phyloP scores from a whole-genome alignment of 176 grass and related monocot species.

The Raddia distichophylla region DNA sequence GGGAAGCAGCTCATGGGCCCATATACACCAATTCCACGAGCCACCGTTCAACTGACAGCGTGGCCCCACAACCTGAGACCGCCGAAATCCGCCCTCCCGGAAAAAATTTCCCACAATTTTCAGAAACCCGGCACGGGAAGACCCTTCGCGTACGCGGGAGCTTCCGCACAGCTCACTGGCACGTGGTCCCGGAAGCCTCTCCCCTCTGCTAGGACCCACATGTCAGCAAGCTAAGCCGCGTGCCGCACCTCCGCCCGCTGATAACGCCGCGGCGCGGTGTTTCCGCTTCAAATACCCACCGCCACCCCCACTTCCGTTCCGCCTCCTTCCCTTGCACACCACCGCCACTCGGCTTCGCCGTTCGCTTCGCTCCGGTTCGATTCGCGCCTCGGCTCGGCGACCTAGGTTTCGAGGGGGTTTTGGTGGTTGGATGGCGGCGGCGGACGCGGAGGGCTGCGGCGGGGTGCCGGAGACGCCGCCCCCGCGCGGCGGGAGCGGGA shows the following conservation, averaged over 20 bases:
- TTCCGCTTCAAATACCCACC: slow-evolving; percentile 35
- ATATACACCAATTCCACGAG: too few relatives aligned
- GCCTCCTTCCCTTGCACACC: background rate
- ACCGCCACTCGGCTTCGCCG: background rate
- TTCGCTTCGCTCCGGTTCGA: background rate
- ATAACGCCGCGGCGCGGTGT: too few relatives aligned
- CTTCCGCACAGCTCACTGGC: background rate
- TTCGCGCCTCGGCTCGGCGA: background rate
- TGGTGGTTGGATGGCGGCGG: background rate
- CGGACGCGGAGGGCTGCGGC: background rate
- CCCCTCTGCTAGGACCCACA: fast-evolving
- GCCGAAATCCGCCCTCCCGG: too few relatives aligned
- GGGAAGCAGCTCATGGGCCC: too few relatives aligned
- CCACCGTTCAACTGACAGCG: too few relatives aligned
- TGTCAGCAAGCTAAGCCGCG: fast-evolving
- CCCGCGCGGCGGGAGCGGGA: too few relatives aligned
- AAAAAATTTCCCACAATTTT: too few relatives aligned
- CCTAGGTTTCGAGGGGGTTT: background rate
- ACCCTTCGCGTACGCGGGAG: background rate
- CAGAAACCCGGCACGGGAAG: too few relatives aligned
- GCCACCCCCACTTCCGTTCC: background rate
- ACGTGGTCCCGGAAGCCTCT: fast-evolving
- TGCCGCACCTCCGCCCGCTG: too few relatives aligned
- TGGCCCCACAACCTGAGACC: too few relatives aligned
- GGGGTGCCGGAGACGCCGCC: background rate